Evolutionary conservation across 257 asterid species (phyloP), one percentile per base, ranked within the genome.

Genomic region (Solanum neorickii): DNA sequence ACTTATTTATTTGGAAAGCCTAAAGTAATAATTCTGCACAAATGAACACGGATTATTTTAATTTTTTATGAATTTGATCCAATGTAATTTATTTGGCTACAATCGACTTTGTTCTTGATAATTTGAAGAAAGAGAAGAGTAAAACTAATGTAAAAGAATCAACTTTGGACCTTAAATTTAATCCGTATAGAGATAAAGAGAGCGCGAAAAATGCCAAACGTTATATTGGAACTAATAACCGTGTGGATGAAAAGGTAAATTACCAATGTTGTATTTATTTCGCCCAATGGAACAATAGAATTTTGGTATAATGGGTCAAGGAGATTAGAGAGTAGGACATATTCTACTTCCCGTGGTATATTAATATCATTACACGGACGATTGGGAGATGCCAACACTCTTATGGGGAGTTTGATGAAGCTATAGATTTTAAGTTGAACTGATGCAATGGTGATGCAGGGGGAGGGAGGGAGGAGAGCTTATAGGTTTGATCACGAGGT

Each of bases 71-170:
- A 35, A 35, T 4, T 35, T 35, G 37, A 35, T 35, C 5, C 37
- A 35, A 35, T 35, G 6, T 5, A 35, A 35, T 35, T 35, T 35
- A 35, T 35, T 3, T 35, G 37, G 0, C 37, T 35, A 35, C 37
- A 35, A 35, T 31, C 33, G 3, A 97, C 89, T 97, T 98, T 6
- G 88, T 97, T 87, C 94, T 97, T 3, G 98, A 92, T 87, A 93
- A 95, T 86, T 97, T 98, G 99, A 96, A 95, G 96, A 96, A 97
- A 88, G 99, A 97, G 66, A 94, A 91, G 94, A 92, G 88, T 70
- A 92, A 92, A 86, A 87, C 35, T 69, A 86, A 86, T 13, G 93
- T 6, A 14, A 90, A 90, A 90, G 98, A 94, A 78, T 90, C 94
- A 83, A 91, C 59, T 74, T 88, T 78, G 89, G 98, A 95, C 92